A percentile compares a stretch with the other conserved stretches of the same genome.
Conservation (phyloP, 306 rosid genomes). For the Parietaria judaica region DNA sequence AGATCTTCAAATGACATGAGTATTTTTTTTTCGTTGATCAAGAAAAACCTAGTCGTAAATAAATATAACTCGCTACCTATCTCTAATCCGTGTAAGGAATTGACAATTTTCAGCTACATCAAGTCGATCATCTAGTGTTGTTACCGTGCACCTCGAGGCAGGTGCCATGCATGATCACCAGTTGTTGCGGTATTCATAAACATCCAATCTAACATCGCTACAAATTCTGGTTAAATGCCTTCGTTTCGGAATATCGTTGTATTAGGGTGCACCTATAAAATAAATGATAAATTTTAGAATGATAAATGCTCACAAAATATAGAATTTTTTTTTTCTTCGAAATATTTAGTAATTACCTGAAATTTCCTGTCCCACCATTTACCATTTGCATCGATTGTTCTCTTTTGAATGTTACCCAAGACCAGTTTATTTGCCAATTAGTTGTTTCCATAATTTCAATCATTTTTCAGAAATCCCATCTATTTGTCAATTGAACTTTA, state of each 20-base stretch:
- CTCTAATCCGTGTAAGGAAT: neutral
- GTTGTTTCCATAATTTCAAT: conserved; percentile 6
- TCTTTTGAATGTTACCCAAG: neutral
- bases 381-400: neutral
- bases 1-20: neutral
- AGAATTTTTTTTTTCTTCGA: too few relatives aligned
- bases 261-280: neutral
- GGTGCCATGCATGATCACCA: neutral
- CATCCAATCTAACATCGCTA: neutral
- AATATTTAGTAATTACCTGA: neutral
- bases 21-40: neutral
- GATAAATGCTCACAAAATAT: too few relatives aligned
- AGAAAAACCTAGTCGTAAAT: neutral
- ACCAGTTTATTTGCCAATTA: neutral
- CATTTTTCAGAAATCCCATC: neutral
- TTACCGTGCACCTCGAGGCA: neutral
- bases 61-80: neutral
- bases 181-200: neutral
- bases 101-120: too few relatives aligned
- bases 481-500: neutral
- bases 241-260: neutral
- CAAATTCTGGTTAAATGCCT: neutral
- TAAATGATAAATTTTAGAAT: too few relatives aligned
- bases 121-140: too few relatives aligned
- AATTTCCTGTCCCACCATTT: conserved; percentile 11